Evolutionary conservation across 257 asterid species (phyloP).

Genomic region (Solanum pimpinellifolium): DNA sequence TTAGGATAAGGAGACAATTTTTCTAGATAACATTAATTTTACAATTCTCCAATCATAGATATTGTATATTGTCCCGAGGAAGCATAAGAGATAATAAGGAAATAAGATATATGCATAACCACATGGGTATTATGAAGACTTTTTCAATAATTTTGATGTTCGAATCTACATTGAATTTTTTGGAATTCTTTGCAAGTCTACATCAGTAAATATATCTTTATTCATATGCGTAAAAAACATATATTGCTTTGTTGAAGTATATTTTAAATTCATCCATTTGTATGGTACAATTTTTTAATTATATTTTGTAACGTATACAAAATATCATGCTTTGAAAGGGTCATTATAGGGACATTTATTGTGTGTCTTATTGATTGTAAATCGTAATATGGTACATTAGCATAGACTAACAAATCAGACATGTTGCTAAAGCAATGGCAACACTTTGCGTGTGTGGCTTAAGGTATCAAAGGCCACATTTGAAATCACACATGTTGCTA

Average conservation of each 20-base stretch:
- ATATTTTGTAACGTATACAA: background rate
- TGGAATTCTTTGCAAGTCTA: no score
- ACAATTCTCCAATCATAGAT: background rate
- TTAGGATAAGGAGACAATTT: background rate
- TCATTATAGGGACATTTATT: background rate
- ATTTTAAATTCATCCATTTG: no score
- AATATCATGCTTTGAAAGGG: background rate
- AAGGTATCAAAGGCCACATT: background rate
- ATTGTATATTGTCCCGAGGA: background rate
- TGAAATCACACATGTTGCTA: no score
- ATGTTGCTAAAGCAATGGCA: background rate
- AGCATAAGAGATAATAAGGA: background rate
- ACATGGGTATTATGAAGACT: background rate
- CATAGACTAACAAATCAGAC: background rate
- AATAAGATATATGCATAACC: no score
- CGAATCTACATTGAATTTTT: background rate
- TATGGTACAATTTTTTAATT: background rate
- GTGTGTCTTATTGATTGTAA: background rate
- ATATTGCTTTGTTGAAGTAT: no score
- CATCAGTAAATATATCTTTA: no score
- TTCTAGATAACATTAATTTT: background rate
- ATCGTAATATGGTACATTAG: background rate
- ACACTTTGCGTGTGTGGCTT: background rate
- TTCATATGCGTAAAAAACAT: no score
- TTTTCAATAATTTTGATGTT: background rate